Percentiles rank a stretch among this genome's conserved stretches.
phyloP scores from a whole-genome alignment of 1,139 yeast species.

The Geotrichum aggregatum region DNA sequence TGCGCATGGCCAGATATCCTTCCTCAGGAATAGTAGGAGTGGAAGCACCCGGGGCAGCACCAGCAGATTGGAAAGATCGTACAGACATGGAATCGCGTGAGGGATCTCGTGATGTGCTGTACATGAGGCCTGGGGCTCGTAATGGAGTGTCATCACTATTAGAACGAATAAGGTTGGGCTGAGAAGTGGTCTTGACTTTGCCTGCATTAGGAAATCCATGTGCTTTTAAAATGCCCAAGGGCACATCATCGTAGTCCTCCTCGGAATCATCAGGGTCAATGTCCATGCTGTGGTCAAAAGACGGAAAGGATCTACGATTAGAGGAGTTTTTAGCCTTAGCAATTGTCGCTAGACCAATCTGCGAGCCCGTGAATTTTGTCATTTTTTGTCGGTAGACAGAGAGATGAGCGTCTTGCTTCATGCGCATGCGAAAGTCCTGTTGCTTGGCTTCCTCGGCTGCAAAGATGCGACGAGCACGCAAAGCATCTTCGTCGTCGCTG shows the following conservation, averaged over 20 bases:
- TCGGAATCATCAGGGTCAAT: conserved; percentile 31
- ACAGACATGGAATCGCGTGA: conserved; percentile 20
- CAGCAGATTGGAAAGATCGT: conserved; percentile 20
- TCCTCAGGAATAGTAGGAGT: conserved; percentile 18
- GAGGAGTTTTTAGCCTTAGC: background rate
- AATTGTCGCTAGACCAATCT: conserved; percentile 23
- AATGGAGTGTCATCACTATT: background rate
- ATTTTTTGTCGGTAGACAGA: conserved; percentile 44
- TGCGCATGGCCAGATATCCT: conserved; percentile 21
- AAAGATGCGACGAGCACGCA: conserved; percentile 23
- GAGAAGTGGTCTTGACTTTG: conserved; percentile 27
- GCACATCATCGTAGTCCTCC: conserved; percentile 42
- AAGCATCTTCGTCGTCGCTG: conserved; percentile 6
- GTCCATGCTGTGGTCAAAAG: conserved; percentile 8
- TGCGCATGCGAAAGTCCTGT: conserved; percentile 34
- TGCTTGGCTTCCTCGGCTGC: conserved; percentile 30
- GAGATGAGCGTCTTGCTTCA: conserved; percentile 42
- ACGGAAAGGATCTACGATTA: background rate
- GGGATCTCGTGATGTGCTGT: background rate
- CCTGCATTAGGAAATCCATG: conserved; percentile 39
- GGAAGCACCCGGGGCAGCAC: conserved; percentile 1
- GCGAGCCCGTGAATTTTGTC: conserved; percentile 41
- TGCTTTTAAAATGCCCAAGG: conserved; percentile 41
- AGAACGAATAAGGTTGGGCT: conserved; percentile 22
- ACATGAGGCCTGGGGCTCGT: conserved; percentile 3